phyloP scores from a whole-genome alignment of 139 green algal genomes.

The Edaphochlamys debaryana region DNA sequence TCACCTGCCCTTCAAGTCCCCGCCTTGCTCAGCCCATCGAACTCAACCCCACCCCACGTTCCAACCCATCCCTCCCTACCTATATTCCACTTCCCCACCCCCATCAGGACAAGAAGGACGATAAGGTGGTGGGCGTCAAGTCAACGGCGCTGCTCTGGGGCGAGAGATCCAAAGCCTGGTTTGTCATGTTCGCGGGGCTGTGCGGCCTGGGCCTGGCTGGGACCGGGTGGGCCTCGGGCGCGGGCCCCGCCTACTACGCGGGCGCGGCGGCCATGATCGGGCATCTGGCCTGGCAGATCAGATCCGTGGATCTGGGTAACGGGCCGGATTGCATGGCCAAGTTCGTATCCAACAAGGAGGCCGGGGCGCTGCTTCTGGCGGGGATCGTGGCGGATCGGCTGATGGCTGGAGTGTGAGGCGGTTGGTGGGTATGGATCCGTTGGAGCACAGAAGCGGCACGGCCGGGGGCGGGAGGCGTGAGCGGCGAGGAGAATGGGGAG shows the following conservation, averaged over 20 bases:
- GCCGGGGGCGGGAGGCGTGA: too few species aligned
- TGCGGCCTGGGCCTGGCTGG: constrained; percentile 48
- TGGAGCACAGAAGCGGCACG: too few species aligned
- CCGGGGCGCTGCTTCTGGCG: constrained; percentile 80
- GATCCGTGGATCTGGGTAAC: constrained; percentile 74
- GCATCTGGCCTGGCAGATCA: constrained; percentile 86
- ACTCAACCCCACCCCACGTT: too few species aligned
- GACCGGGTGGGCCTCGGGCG: constrained; percentile 45
- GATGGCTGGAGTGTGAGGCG: too few species aligned
- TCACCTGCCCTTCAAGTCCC: not conserved
- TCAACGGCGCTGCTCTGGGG: constrained; percentile 92
- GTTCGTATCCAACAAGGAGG: constrained; percentile 93
- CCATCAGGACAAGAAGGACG: constrained; percentile 94
- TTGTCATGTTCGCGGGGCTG: constrained; percentile 65
- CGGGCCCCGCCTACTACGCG: constrained; percentile 44
- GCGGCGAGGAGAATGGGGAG: too few species aligned
- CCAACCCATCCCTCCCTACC: too few species aligned
- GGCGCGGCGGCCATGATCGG: constrained; percentile 59
- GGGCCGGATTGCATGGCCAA: constrained; percentile 84
- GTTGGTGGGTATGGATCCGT: too few species aligned
- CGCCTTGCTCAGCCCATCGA: too few species aligned
- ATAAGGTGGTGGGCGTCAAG: constrained; percentile 85
- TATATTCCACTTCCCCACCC: too few species aligned
- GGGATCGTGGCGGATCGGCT: constrained; percentile 78
- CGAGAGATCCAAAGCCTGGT: constrained; percentile 62